Percentiles rank a stretch among this genome's conserved stretches.
phyloP scores from a whole-genome alignment of 1,139 yeast species.

The Pneumocystis sp. region DNA sequence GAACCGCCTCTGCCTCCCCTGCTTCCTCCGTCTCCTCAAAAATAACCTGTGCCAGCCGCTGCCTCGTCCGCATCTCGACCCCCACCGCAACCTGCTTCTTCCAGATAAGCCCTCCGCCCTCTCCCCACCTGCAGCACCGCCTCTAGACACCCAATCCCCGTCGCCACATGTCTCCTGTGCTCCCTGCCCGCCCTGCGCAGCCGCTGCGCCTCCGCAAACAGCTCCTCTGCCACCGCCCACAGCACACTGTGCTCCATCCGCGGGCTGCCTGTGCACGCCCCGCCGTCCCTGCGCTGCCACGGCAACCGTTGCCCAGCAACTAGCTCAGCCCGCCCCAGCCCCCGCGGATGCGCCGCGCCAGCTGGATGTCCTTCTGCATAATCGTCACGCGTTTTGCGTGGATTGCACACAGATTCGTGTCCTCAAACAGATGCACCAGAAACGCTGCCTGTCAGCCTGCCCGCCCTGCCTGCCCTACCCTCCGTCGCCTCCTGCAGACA shows the following conservation, averaged over 20 bases:
- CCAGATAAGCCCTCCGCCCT: neutral
- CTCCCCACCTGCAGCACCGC: neutral
- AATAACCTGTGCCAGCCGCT: neutral
- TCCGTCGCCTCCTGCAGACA: constrained; percentile 92
- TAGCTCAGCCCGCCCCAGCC: constrained; percentile 14
- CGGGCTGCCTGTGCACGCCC: too few species aligned
- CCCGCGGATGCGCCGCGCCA: constrained; percentile 82
- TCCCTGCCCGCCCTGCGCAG: too few species aligned
- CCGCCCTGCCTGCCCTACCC: constrained; percentile 6
- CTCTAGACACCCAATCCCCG: neutral
- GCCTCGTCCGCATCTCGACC: neutral
- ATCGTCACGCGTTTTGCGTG: constrained; percentile 91
- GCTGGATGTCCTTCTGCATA: constrained; percentile 83
- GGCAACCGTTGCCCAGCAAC: too few species aligned
- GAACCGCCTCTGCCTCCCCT: neutral
- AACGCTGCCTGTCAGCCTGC: constrained; percentile 35
- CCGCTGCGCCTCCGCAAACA: neutral
- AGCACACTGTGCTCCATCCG: neutral
- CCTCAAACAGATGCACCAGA: constrained; percentile 71
- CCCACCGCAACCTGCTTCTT: neutral
- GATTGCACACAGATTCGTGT: constrained; percentile 76
- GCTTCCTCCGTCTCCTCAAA: neutral
- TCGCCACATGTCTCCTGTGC: neutral
- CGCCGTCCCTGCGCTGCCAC: too few species aligned
- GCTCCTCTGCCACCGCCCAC: neutral